Percentiles rank a stretch among this genome's conserved stretches.
Evolutionary conservation across 306 rosid species (phyloP).

Genomic region (Glycine latifolia): DNA sequence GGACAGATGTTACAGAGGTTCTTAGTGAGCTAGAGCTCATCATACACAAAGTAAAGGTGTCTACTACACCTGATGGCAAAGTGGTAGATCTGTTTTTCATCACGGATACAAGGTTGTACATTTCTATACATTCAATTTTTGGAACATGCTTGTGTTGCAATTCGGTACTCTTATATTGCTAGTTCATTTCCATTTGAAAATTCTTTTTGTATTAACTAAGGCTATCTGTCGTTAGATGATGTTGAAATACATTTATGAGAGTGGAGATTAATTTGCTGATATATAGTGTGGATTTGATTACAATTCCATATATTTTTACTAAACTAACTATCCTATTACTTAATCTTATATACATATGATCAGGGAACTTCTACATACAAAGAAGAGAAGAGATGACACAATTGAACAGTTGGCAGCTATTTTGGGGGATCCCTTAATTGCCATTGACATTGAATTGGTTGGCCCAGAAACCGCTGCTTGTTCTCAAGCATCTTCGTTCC

Average conservation of each 20-base stretch:
- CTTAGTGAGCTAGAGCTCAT: conserved; percentile 87
- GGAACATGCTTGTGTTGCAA: conserved; percentile 12
- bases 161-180: conserved; percentile 18
- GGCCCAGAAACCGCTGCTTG: conserved; percentile 67
- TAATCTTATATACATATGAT: conserved; percentile 4
- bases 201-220: too few species aligned
- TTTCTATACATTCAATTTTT: conserved; percentile 31
- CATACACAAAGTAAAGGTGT: conserved; percentile 92
- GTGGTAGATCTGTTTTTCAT: conserved; percentile 91
- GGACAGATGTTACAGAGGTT: conserved; percentile 84
- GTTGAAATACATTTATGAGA: conserved; percentile 15
- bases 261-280: conserved; percentile 2
- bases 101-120: conserved; percentile 80
- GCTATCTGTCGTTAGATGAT: background rate
- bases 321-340: conserved; percentile 35
- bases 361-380: conserved; percentile 90
- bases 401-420: conserved; percentile 56
- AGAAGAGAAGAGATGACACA: conserved; percentile 72
- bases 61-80: conserved; percentile 95
- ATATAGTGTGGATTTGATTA: conserved; percentile 11
- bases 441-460: conserved; percentile 74
- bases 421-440: conserved; percentile 62
- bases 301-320: conserved; percentile 1
- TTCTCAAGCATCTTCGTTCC: conserved; percentile 69
- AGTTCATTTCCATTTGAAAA: background rate